Percentiles rank a stretch among this genome's conserved stretches.
These are phyloP conservation scores for Fomitopsis pinicola DNA, from an alignment of 1,284 basidiomycete genomes.

Conservation along the genomic window DNA sequence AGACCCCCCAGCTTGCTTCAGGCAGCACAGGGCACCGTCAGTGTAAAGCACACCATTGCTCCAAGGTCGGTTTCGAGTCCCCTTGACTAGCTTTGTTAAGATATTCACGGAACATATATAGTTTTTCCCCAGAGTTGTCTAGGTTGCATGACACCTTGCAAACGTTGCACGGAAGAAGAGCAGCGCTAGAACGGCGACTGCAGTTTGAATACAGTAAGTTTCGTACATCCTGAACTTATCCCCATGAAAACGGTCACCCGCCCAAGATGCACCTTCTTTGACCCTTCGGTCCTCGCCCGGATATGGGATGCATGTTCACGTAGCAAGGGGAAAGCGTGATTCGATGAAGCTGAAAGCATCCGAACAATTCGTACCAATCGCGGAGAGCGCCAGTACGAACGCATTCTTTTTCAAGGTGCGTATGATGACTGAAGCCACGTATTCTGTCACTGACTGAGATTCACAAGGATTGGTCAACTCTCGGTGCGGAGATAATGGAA, in stretches of 20 bases:
- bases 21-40: constrained; percentile 10
- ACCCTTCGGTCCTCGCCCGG: constrained; percentile 63
- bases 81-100: too few relatives aligned
- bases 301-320: constrained; percentile 73
- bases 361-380: constrained; percentile 49
- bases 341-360: constrained; percentile 42
- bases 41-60: constrained; percentile 55
- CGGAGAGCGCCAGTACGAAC: constrained; percentile 62
- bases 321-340: constrained; percentile 60
- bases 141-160: constrained; percentile 50
- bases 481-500: constrained; percentile 64
- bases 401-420: constrained; percentile 68
- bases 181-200: constrained; percentile 50
- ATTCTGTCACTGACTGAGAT: constrained; percentile 1
- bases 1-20: constrained; percentile 16
- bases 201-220: constrained; percentile 51
- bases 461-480: constrained; percentile 70
- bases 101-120: constrained; percentile 25
- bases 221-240: background rate
- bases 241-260: background rate
- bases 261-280: constrained; percentile 63
- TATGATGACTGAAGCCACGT: background rate
- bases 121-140: constrained; percentile 63
- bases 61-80: constrained; percentile 50
- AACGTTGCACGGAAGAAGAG: constrained; percentile 41